Base-by-base conservation (phyloP, 495 filamentous ascomycete genomes). In the Tuber indicum region DNA sequence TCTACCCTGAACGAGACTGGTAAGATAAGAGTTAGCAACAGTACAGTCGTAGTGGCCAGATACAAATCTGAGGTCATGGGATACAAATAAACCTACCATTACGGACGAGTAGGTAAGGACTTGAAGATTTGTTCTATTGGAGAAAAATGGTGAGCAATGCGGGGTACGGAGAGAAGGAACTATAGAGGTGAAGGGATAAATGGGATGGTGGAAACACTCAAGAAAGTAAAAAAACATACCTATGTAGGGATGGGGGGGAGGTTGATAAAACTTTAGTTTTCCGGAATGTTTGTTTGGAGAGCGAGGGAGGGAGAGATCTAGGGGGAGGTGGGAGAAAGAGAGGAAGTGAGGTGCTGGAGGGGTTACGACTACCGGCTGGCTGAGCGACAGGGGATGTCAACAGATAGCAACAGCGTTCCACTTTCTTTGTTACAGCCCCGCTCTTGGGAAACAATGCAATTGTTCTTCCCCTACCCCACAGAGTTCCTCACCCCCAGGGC, bases 1-100 rank as follows among this genome's bases (percentile, higher is more conserved):
- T 62, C 75, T 83, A 83, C 82, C 82, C 82, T 75, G 82, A 83
- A 66, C 82, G 82, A 83, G 82, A 83, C 82, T 83, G 74, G 21
- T 75, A 72, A 58, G n/a, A 73, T 69, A 66, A 66, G 12, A 66
- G 58, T 66, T 62, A 62, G 52, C 58, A 66, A 26, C 26, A 66
- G 58, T 66, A 58, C 49, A 66, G 12, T 66, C 58, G 36, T 36
- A 66, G 14, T 17, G 26, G 32, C 32, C 8, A 36, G 58, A 66
- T 36, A 36, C 4, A 36, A 36, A 66, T 66, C 26, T 16, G 58
- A 32, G 26, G 16, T 26, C 58, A 36, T 66, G 26, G 26, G 42
- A 19, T 1, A 39, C 44, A 74, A 26, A 74, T 52, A 41, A 49
- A 74, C 72, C 39, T 77, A 74, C 72, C 72, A 77, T 74, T 41